Base-by-base conservation (phyloP, 768 basidiomycete species). In the Phaeotremella skinneri region DNA sequence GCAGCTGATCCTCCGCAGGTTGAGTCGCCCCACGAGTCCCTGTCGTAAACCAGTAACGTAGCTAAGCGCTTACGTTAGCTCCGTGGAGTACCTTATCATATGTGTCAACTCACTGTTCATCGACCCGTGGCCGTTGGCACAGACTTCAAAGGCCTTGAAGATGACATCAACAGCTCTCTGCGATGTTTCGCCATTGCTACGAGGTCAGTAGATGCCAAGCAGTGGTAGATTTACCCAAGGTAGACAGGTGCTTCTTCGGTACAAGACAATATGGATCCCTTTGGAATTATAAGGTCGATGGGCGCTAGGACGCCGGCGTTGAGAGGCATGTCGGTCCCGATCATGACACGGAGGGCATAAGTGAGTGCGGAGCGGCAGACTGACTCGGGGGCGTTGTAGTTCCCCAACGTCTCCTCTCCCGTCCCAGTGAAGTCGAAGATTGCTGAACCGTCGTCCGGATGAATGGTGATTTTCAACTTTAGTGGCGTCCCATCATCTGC, bases 391-490 rank as follows among this genome's bases (percentile, higher is more conserved):
- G 64, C 61, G 25, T 69, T 69, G 43, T 56, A 51, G 41, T 66
- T 62, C 20, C 47, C 31, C 29, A 48, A 32, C 20, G 30, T 30
- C 49, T 62, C 64, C 7, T 27, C 25, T 26, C 64, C 64, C 32
- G 64, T 66, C 4, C 64, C 64, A 27, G 57, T 56, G 50, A 66
- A 66, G 31, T 62, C 61, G 42, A 66, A 66, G 21, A 52, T 43
- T 17, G 64, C 64, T 16, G 61, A 54, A 7, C 64, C 61, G 41
- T 34, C 42, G 13, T 61, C 48, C n/a, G 37, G 50, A 34, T 66
- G 51, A 42, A 66, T 62, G 31, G 41, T 51, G 48, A 61, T 43
- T 25, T 37, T 50, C 16, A 61, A 55, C 20, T 48, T 16, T 47
- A 61, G 42, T 13, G 31, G 20, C 1, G 62, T 42, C 16, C 62